Conservation (phyloP, 352 stramenopile genomes). For the Phytophthora pini region DNA sequence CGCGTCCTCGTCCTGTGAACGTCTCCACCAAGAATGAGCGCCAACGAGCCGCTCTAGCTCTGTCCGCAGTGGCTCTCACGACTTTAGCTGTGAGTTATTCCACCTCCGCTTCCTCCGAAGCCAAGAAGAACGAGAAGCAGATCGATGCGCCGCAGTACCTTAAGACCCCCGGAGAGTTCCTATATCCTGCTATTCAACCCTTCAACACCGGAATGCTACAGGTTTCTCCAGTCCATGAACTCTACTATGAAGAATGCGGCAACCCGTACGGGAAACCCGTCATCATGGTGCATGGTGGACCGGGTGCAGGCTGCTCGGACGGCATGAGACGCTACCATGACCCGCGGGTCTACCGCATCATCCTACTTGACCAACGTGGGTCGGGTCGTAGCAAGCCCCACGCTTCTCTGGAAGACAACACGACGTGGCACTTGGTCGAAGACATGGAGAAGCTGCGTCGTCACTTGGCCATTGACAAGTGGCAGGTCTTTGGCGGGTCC, state of each 20-base stretch:
- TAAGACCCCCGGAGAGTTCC: conserved; percentile 62
- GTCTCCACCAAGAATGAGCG: conserved; percentile 26
- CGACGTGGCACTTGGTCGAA: conserved; percentile 92
- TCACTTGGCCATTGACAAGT: conserved; percentile 89
- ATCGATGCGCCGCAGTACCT: conserved; percentile 42
- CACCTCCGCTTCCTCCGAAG: conserved; percentile 32
- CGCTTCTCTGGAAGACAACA: conserved; percentile 90
- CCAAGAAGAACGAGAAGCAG: conserved; percentile 17
- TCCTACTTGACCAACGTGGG: conserved; percentile 94
- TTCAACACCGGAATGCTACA: conserved; percentile 83
- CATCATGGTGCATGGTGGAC: conserved; percentile 95
- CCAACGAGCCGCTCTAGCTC: conserved; percentile 21
- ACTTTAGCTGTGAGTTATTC: conserved; percentile 37
- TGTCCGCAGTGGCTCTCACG: conserved; percentile 37
- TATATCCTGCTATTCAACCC: conserved; percentile 87
- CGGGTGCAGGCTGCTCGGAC: conserved; percentile 89
- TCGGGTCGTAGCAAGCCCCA: conserved; percentile 90
- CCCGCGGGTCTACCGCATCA: conserved; percentile 91
- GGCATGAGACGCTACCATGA: conserved; percentile 94
- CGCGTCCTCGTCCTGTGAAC: conserved; percentile 28
- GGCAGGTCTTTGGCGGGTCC: conserved; percentile 94
- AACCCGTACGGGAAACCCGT: conserved; percentile 89
- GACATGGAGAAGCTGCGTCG: conserved; percentile 94
- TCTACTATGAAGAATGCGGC: conserved; percentile 94
- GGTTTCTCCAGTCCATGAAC: conserved; percentile 83